Percentiles rank a stretch among this genome's conserved stretches.
phyloP scores from a whole-genome alignment of 2,329 filamentous ascomycete genomes.

The Trichophyton mentagrophytes region DNA sequence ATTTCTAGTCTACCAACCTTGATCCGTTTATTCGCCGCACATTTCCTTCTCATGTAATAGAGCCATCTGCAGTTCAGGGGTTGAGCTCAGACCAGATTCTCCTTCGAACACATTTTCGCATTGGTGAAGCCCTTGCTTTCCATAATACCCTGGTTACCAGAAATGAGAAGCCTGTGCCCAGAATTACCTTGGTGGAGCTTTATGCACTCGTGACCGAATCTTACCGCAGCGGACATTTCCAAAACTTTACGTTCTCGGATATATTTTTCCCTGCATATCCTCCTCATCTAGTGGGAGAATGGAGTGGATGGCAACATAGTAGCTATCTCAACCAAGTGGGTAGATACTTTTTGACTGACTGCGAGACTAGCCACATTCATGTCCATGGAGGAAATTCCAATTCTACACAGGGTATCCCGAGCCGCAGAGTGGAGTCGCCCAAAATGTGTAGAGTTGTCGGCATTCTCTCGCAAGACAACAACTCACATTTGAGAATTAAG shows the following conservation, averaged over 20 bases:
- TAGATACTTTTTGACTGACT: slow-evolving; percentile 4
- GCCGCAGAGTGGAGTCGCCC: no score
- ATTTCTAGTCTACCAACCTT: not conserved
- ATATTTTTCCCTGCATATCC: slow-evolving; percentile 8
- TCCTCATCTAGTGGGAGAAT: slow-evolving; percentile 9
- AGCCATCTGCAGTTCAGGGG: slow-evolving; percentile 11
- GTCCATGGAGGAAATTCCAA: not conserved
- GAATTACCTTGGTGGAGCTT: slow-evolving; percentile 9
- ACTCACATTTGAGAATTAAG: not conserved
- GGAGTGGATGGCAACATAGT: slow-evolving; percentile 8
- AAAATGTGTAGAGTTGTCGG: slow-evolving; percentile 9
- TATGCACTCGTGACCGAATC: slow-evolving; percentile 13
- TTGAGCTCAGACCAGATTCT: slow-evolving; percentile 8
- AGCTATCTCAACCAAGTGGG: slow-evolving; percentile 5
- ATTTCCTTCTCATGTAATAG: slow-evolving; percentile 4
- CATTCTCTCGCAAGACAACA: not conserved
- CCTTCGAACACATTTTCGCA: slow-evolving; percentile 12
- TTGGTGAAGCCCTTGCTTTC: slow-evolving; percentile 8
- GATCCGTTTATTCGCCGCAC: slow-evolving; percentile 6
- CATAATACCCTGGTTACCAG: not conserved
- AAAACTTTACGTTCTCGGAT: slow-evolving; percentile 12
- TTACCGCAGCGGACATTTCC: slow-evolving; percentile 7
- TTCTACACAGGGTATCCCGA: not conserved
- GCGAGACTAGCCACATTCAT: not conserved
- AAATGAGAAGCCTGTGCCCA: not conserved